Evolutionary conservation across 768 basidiomycete genomes (phyloP).

Genomic region (Russula ochroleuca): DNA sequence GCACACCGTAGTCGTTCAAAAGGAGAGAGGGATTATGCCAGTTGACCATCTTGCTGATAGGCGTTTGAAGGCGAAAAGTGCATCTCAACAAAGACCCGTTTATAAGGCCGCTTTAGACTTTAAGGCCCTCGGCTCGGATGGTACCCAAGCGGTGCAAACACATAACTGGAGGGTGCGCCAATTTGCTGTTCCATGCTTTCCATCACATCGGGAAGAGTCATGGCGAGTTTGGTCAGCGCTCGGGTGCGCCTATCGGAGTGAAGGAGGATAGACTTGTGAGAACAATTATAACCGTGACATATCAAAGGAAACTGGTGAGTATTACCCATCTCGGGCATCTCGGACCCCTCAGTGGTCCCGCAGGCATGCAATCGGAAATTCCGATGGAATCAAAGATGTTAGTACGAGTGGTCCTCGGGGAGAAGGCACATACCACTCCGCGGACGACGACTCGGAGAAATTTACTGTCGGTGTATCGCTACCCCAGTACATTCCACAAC

Average conservation of each 20-base stretch:
- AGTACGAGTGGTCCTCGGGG: too few relatives aligned
- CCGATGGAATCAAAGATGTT: too few relatives aligned
- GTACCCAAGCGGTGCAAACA: background rate
- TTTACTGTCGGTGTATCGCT: too few relatives aligned
- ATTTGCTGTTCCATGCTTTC: background rate
- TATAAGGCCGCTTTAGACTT: constrained; percentile 4
- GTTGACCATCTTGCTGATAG: constrained; percentile 17
- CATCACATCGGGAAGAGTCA: background rate
- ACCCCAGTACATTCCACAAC: too few relatives aligned
- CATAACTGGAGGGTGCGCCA: background rate
- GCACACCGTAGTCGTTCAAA: constrained; percentile 10
- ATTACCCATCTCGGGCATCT: too few relatives aligned
- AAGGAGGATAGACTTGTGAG: background rate
- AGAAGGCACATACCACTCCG: too few relatives aligned
- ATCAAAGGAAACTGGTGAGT: background rate
- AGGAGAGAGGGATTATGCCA: constrained; percentile 5
- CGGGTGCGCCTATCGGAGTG: background rate
- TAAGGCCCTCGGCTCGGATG: too few relatives aligned
- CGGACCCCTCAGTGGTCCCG: too few relatives aligned
- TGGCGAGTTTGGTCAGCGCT: background rate
- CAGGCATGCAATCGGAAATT: too few relatives aligned
- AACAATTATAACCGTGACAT: background rate
- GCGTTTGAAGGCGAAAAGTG: background rate
- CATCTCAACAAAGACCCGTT: background rate
- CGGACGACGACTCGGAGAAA: too few relatives aligned